A percentile compares a stretch with the other conserved stretches of the same genome.
Conservation (phyloP, 2,329 filamentous ascomycete genomes). For the Phoma sp. region DNA sequence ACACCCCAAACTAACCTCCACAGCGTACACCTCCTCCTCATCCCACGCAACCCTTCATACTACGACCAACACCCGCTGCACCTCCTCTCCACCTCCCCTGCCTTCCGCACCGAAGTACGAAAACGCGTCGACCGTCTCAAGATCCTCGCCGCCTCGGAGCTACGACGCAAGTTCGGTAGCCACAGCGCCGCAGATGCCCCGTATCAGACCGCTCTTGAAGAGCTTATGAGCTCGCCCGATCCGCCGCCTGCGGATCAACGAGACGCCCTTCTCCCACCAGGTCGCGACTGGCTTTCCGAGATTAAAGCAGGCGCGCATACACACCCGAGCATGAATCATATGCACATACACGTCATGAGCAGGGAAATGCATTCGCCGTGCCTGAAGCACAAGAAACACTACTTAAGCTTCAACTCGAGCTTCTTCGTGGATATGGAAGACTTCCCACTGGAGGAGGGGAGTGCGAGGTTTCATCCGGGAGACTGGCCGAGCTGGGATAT, state of each 20-base stretch:
- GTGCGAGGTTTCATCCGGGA: conserved; percentile 65
- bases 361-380: conserved; percentile 76
- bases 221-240: conserved; percentile 56
- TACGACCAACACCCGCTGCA: conserved; percentile 75
- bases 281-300: conserved; percentile 79
- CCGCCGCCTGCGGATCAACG: conserved; percentile 51
- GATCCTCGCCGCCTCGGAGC: conserved; percentile 72
- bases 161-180: conserved; percentile 71
- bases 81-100: conserved; percentile 69
- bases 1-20: conserved; percentile 36
- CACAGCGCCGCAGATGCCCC: conserved; percentile 68
- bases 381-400: conserved; percentile 84
- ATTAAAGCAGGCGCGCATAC: conserved; percentile 83
- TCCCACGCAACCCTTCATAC: conserved; percentile 72
- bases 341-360: conserved; percentile 89
- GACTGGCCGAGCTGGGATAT: conserved; percentile 71
- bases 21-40: conserved; percentile 82
- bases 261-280: conserved; percentile 59
- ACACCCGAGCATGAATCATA: conserved; percentile 86
- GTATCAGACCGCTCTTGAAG: conserved; percentile 62
- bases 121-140: conserved; percentile 67
- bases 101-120: conserved; percentile 70
- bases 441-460: conserved; percentile 74
- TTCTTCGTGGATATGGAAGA: conserved; percentile 82
- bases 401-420: conserved; percentile 85